phyloP scores from a whole-genome alignment of 2,329 filamentous ascomycete species.

The Fusarium subtropicale region DNA sequence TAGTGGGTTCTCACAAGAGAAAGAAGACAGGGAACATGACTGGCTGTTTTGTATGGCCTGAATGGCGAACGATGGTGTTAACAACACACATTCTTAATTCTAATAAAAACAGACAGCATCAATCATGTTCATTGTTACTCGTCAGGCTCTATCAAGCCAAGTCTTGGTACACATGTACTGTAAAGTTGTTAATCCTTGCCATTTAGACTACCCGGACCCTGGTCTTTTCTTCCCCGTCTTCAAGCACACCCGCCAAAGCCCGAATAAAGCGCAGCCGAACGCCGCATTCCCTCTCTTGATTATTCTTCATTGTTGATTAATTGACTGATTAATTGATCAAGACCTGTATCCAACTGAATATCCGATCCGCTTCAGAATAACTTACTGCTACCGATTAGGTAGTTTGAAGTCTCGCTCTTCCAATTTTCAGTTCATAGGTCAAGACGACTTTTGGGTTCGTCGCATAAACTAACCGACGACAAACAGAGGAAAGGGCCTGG shows the following conservation, averaged over 20 bases:
- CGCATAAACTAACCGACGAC: slow-evolving; percentile 9
- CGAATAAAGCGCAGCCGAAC: slow-evolving; percentile 34
- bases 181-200: not conserved
- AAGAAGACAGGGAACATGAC: not conserved
- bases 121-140: not conserved
- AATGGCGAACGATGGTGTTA: not conserved
- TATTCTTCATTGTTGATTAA: not conserved
- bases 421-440: not conserved
- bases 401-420: slow-evolving; percentile 6
- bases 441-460: slow-evolving; percentile 10
- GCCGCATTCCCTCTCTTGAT: slow-evolving; percentile 1
- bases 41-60: too few species aligned
- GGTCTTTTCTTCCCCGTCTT: slow-evolving; percentile 26
- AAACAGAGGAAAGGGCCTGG: slow-evolving; percentile 2
- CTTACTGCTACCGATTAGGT: not conserved
- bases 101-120: not conserved
- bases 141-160: not conserved
- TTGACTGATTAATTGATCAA: not conserved
- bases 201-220: not conserved
- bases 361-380: slow-evolving; percentile 13
- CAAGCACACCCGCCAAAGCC: slow-evolving; percentile 17
- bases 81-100: not conserved
- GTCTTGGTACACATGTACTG: slow-evolving; percentile 3
- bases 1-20: not conserved
- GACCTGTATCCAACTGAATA: not conserved